Percentiles rank a stretch among this genome's conserved stretches.
These are phyloP conservation scores for Draba incana DNA, from an alignment of 345 rosid genomes.

Conservation along the genomic window DNA sequence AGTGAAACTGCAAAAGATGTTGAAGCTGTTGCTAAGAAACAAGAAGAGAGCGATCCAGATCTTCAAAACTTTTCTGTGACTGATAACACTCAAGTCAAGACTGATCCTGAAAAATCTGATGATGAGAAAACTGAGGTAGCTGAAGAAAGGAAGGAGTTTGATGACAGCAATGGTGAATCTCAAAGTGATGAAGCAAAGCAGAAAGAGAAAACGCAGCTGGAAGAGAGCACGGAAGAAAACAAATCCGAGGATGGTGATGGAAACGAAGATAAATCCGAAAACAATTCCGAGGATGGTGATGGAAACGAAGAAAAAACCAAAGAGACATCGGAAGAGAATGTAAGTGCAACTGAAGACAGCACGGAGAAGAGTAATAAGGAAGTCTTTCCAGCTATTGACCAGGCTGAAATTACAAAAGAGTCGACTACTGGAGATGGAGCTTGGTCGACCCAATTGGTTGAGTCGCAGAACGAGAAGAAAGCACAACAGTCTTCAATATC, in stretches of 20 bases:
- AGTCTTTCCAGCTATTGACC: constrained; percentile 47
- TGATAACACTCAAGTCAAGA: constrained; percentile 39
- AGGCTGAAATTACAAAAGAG: constrained; percentile 64
- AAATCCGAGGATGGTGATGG: constrained; percentile 35
- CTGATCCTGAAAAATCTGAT: constrained; percentile 37
- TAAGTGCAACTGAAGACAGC: constrained; percentile 31
- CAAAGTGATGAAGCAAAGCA: constrained; percentile 40
- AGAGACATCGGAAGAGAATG: constrained; percentile 37
- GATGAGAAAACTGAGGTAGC: constrained; percentile 42
- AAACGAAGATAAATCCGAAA: constrained; percentile 40
- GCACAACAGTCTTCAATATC: constrained; percentile 50
- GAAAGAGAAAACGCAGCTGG: constrained; percentile 41
- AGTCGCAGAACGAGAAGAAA: constrained; percentile 85
- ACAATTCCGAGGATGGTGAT: constrained; percentile 32
- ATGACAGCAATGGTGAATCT: constrained; percentile 38
- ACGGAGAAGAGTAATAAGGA: constrained; percentile 48
- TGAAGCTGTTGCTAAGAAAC: constrained; percentile 41
- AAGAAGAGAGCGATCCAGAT: constrained; percentile 27
- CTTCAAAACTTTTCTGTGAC: constrained; percentile 26
- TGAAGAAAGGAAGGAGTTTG: constrained; percentile 40
- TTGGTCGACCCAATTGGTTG: constrained; percentile 73
- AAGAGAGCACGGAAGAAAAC: constrained; percentile 47
- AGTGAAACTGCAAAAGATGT: constrained; percentile 44
- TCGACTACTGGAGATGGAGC: constrained; percentile 53
- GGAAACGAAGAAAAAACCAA: constrained; percentile 39